Base-by-base conservation (phyloP, 352 stramenopile species). In the Phytophthora agathidicida region DNA sequence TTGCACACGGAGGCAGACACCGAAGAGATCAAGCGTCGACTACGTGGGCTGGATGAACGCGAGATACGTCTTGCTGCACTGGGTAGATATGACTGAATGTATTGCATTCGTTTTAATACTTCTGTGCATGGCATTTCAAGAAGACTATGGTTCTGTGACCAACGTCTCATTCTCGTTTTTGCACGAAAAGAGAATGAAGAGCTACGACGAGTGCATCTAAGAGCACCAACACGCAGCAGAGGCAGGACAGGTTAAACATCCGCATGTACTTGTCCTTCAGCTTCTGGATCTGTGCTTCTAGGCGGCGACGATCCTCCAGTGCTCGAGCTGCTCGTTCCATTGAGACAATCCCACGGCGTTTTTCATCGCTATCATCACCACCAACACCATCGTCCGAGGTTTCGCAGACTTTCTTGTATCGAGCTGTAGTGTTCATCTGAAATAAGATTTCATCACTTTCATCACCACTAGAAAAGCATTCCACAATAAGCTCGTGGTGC, bases 241-340 rank as follows among this genome's bases (percentile, higher is more conserved):
- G 57, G 47, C 71, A 72, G 24, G 81, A 65, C 1, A 79, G 46
- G 38, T 76, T 60, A 22, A 75, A 65, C 7, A 84, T 24, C 30
- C 50, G 32, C 19, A 66, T 42, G 39, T 81, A 63, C 14, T 60
- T 60, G 26, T 48, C 23, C 44, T 75, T 71, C 7, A 73, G 43
- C 26, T 62, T 61, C 31, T 43, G 31, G 10, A 77, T 26, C 24
- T 76, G 50, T 9, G 27, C 31, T 52, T 69, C 51, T 38, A 78
- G 43, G 14, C 65, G 60, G 3, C 30, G 42, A 5, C 36, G 50
- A 33, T 71, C 61, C 20, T 78, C 52, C n/a, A 49, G 20, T 13
- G 45, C 60, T 36, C 57, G n/a, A 41, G 36, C 30, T 17, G 30
- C 31, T 28, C 49, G 33, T 22, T 57, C 28, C 28, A 17, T 60